Evolutionary conservation across 495 filamentous ascomycete species (phyloP).

Genomic region (Aspergillus funiculosus): DNA sequence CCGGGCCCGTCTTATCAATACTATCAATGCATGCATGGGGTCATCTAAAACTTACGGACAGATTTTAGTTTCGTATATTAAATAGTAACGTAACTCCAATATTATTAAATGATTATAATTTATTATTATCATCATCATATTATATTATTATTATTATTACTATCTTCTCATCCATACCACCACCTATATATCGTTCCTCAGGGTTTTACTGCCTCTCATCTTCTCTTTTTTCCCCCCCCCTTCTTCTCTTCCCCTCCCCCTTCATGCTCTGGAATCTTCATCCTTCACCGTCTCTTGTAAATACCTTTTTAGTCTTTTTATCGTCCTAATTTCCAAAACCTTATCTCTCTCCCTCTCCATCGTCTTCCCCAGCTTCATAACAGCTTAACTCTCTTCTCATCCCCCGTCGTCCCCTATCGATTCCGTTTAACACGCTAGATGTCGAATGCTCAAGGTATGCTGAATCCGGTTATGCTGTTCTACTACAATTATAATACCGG

Average conservation of each 20-base stretch:
- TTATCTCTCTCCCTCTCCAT: conserved; percentile 19
- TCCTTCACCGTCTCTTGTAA: conserved; percentile 1
- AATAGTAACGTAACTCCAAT: background rate
- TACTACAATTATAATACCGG: conserved; percentile 6
- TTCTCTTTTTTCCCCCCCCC: background rate
- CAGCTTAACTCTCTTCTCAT: background rate
- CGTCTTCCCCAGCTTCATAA: background rate
- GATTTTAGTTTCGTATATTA: conserved; percentile 10
- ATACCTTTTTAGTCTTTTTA: background rate
- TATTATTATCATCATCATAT: conserved; percentile 4
- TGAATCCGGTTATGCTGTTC: conserved; percentile 12
- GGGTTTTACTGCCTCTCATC: background rate
- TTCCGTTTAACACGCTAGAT: conserved; percentile 17
- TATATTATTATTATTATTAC: conserved; percentile 6
- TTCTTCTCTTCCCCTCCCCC: background rate
- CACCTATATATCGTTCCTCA: conserved; percentile 5
- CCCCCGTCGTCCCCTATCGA: too few species aligned
- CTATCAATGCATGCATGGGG: conserved; percentile 4
- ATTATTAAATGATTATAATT: conserved; percentile 8
- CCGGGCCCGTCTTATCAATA: conserved; percentile 18
- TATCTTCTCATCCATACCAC: background rate
- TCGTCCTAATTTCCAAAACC: background rate
- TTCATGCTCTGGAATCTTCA: conserved; percentile 4
- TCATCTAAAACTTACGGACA: conserved; percentile 7
- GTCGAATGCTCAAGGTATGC: conserved; percentile 21